These are phyloP conservation scores for Aspergillus nanangensis DNA, from an alignment of 495 filamentous ascomycete genomes.

Conservation along the genomic window DNA sequence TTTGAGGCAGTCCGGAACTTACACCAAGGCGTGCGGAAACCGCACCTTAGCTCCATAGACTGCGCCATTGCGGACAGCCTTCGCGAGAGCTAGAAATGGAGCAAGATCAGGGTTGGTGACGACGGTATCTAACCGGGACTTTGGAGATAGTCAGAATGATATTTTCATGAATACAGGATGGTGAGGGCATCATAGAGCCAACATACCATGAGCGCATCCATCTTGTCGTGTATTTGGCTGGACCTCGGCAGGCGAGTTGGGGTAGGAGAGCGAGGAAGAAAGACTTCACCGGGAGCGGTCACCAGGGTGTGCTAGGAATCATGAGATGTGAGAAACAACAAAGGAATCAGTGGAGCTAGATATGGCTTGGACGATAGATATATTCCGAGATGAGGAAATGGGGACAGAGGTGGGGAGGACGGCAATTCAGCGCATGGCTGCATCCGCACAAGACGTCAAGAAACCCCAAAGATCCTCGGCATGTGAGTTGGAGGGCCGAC, in stretches of 20 bases:
- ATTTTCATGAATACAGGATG: background rate
- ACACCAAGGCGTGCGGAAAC: conserved; percentile 97
- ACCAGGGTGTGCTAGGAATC: conserved; percentile 9
- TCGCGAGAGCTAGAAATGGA: conserved; percentile 75
- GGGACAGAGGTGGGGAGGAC: conserved; percentile 14
- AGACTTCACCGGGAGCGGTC: conserved; percentile 10
- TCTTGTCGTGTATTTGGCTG: conserved; percentile 18
- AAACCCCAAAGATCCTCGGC: conserved; percentile 34
- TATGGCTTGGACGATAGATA: conserved; percentile 7
- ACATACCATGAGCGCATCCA: conserved; percentile 39
- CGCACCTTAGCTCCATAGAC: conserved; percentile 98
- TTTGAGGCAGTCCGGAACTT: conserved; percentile 18
- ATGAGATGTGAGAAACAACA: conserved; percentile 4
- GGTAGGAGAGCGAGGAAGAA: conserved; percentile 3
- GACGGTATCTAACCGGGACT: conserved; percentile 56
- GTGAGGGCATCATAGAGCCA: background rate
- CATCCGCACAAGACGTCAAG: conserved; percentile 15
- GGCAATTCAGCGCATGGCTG: conserved; percentile 22
- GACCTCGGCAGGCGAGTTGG: conserved; percentile 29
- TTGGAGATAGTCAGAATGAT: conserved; percentile 2
- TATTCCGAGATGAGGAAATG: background rate
- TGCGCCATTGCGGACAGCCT: conserved; percentile 91
- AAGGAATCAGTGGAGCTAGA: conserved; percentile 7
- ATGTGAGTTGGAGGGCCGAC: conserved; percentile 34
- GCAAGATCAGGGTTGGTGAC: conserved; percentile 80